Evolutionary conservation across 2,329 filamentous ascomycete species (phyloP), one percentile per base, ranked within the genome.

Genomic region (Zelopaecilomyces penicillatus): DNA sequence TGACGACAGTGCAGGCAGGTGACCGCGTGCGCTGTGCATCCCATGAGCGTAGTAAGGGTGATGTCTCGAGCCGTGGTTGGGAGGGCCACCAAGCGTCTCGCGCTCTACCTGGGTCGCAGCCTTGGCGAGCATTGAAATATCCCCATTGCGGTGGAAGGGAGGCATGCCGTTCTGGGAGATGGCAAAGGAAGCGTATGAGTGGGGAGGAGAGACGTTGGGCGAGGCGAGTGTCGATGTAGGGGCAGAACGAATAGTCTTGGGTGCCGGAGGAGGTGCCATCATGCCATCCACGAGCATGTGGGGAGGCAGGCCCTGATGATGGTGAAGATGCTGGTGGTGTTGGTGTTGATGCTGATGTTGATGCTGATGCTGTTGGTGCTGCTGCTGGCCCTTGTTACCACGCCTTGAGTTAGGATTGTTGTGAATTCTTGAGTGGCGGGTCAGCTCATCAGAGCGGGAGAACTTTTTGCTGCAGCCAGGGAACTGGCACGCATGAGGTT

Each of bases 391-490:
- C 74, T 95, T 95, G 75, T 95, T 94, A 54, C 88, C 90, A 61
- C 91, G 76, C 62, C 93, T 78, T 46, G 90, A 96, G 75, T 97
- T 97, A 47, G 93, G 91, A 70, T 97, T 98, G 80, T 87, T 96
- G 78, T 98, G 91, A 71, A 98, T 98, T 65, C 91, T 81, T 63
- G 91, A 96, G 70, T 98, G 91, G 50, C 91, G 83, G 50, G 93
- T 98, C 56, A 98, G 76, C 70, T 98, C 91, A 63, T 98, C 91
- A 9, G 91, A 96, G 52, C 91, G 83, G 52, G 87, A 95, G 73
- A 98, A 97, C 59, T 91, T 87, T 71, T 97, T 97, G 57, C 87
- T 91, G 80, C 91, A 97, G 57, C 90, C 89, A 4, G 88, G 89
- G 60, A 91, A 96, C 64, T 87, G 83, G 78, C 91, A 98, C 50